Percentiles rank a stretch among this genome's conserved stretches.
These are phyloP conservation scores for Podosphaera aphanis DNA, from an alignment of 2,329 filamentous ascomycete species.

Conservation along the genomic window DNA sequence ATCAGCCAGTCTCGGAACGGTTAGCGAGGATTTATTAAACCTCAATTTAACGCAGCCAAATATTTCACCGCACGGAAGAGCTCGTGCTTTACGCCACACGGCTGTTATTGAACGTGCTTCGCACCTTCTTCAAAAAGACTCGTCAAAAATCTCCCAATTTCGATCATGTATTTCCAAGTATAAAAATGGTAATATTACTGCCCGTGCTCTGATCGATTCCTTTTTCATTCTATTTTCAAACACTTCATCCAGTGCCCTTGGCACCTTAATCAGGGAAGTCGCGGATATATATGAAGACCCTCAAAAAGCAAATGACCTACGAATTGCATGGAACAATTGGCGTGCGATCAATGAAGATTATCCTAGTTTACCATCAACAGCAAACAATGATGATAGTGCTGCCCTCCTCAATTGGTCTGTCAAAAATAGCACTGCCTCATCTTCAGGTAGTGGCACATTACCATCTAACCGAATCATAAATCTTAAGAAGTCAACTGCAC, in stretches of 20 bases:
- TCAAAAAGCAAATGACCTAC: slow-evolving; percentile 44
- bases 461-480: slow-evolving; percentile 36
- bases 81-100: slow-evolving; percentile 54
- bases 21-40: slow-evolving; percentile 22
- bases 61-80: slow-evolving; percentile 55
- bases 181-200: slow-evolving; percentile 42
- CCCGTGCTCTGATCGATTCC: slow-evolving; percentile 57
- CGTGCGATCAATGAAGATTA: slow-evolving; percentile 91
- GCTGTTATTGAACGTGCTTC: slow-evolving; percentile 70
- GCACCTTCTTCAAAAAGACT: slow-evolving; percentile 57
- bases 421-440: slow-evolving; percentile 7
- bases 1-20: slow-evolving; percentile 7
- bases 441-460: slow-evolving; percentile 16
- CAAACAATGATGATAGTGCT: slow-evolving; percentile 24
- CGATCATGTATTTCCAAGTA: slow-evolving; percentile 59
- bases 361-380: slow-evolving; percentile 57
- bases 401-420: slow-evolving; percentile 14
- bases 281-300: slow-evolving; percentile 81
- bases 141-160: slow-evolving; percentile 53
- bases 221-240: slow-evolving; percentile 71
- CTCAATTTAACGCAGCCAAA: slow-evolving; percentile 24
- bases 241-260: slow-evolving; percentile 55
- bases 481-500: slow-evolving; percentile 44
- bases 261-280: slow-evolving; percentile 74
- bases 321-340: slow-evolving; percentile 85